phyloP scores from a whole-genome alignment of 306 rosid species.

The Spatholobus suberectus region DNA sequence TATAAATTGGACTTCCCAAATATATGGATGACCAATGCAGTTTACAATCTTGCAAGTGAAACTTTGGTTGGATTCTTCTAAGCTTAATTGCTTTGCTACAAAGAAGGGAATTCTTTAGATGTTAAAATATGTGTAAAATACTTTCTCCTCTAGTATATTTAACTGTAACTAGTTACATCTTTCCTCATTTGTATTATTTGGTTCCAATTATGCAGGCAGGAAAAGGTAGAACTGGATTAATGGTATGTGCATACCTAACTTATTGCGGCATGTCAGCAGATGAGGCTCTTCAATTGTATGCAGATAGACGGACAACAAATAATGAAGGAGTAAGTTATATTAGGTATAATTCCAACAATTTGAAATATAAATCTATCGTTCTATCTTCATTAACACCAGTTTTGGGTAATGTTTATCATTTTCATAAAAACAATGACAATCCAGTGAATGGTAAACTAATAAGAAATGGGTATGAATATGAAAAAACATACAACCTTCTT shows the following conservation, averaged over 20 bases:
- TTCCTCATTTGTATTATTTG: constrained; percentile 23
- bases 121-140: background rate
- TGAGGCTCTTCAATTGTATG: constrained; percentile 89
- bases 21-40: background rate
- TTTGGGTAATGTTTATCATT: background rate
- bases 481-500: background rate
- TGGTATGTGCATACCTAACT: constrained; percentile 84
- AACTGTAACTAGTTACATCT: background rate
- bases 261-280: constrained; percentile 85
- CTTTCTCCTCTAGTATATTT: background rate
- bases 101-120: constrained; percentile 11
- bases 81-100: constrained; percentile 1
- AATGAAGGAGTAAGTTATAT: constrained; percentile 93
- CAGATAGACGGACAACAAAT: constrained; percentile 88
- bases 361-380: constrained; percentile 40
- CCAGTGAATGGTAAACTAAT: background rate
- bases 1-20: background rate
- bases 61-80: background rate
- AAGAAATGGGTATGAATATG: background rate
- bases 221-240: constrained; percentile 94
- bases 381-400: constrained; percentile 25
- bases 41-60: constrained; percentile 18
- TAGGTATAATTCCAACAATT: constrained; percentile 63
- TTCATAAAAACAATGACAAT: background rate
- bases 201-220: constrained; percentile 79